phyloP scores from a whole-genome alignment of 2,329 filamentous ascomycete species.

The Polychaeton citri region DNA sequence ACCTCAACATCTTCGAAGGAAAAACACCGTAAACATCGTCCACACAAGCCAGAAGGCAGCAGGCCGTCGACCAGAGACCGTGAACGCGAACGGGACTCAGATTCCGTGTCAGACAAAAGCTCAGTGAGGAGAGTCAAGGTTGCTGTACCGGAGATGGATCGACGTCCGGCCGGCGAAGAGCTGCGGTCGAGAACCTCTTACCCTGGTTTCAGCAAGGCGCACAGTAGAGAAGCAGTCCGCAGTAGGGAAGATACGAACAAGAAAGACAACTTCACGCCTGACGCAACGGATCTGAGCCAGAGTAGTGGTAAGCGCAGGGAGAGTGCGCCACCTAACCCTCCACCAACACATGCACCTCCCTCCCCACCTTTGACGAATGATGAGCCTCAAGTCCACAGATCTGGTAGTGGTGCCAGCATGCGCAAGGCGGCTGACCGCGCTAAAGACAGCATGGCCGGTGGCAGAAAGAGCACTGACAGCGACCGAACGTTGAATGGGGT shows the following conservation, averaged over 20 bases:
- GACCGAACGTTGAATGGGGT: slow-evolving; percentile 23
- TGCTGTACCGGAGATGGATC: slow-evolving; percentile 33
- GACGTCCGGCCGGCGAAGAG: slow-evolving; percentile 23
- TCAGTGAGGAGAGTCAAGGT: slow-evolving; percentile 22
- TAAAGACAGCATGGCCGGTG: slow-evolving; percentile 23
- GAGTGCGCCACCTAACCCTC: slow-evolving; percentile 9
- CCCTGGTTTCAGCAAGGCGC: slow-evolving; percentile 74
- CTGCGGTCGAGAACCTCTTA: slow-evolving; percentile 47
- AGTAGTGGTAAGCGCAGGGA: slow-evolving; percentile 16
- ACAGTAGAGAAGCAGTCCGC: slow-evolving; percentile 74
- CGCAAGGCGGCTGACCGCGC: slow-evolving; percentile 24
- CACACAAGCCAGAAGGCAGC: background rate
- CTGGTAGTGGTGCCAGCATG: slow-evolving; percentile 32
- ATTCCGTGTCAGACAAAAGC: slow-evolving; percentile 4
- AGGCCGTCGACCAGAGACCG: slow-evolving; percentile 23
- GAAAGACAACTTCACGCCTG: slow-evolving; percentile 23
- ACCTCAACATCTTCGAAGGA: background rate
- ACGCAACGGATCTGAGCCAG: slow-evolving; percentile 27
- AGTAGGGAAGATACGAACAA: slow-evolving; percentile 32
- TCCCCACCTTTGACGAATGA: slow-evolving; percentile 34
- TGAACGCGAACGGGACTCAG: slow-evolving; percentile 18
- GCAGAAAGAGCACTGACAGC: slow-evolving; percentile 29
- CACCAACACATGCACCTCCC: slow-evolving; percentile 26
- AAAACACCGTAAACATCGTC: background rate
- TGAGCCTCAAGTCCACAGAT: slow-evolving; percentile 31